phyloP scores from a whole-genome alignment of 371 early-diverging fungal genomes.

The Blakeslea trispora region DNA sequence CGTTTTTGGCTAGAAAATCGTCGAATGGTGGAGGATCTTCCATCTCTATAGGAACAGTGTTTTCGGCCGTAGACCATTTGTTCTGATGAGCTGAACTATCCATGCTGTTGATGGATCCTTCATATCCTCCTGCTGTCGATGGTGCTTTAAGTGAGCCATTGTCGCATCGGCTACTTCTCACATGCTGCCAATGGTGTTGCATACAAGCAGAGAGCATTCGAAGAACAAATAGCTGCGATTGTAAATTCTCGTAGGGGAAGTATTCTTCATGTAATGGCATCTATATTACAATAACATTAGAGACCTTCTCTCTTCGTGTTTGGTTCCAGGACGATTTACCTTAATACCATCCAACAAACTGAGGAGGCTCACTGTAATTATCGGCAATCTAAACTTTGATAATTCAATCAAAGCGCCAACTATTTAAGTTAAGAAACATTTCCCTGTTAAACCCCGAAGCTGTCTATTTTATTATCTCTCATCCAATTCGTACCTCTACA shows the following conservation, averaged over 20 bases:
- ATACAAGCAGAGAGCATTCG: conserved; percentile 73
- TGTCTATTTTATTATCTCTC: conserved; percentile 3
- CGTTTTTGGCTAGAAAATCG: conserved; percentile 66
- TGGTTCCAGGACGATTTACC: conserved; percentile 31
- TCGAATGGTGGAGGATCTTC: conserved; percentile 81
- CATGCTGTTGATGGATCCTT: conserved; percentile 25
- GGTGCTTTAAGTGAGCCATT: conserved; percentile 25
- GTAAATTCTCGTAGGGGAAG: conserved; percentile 62
- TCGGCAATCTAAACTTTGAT: conserved; percentile 63
- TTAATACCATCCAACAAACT: conserved; percentile 64
- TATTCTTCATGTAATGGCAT: conserved; percentile 53
- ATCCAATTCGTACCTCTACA: conserved; percentile 20
- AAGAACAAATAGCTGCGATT: conserved; percentile 75
- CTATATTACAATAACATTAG: conserved; percentile 1
- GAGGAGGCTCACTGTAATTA: conserved; percentile 55
- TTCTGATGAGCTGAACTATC: conserved; percentile 30
- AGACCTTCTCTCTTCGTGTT: neutral
- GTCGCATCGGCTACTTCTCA: conserved; percentile 42
- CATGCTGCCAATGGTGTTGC: conserved; percentile 72
- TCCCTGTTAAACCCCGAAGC: conserved; percentile 10
- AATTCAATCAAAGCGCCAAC: conserved; percentile 68
- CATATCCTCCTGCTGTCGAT: conserved; percentile 20
- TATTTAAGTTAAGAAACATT: conserved; percentile 8
- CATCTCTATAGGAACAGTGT: conserved; percentile 28
- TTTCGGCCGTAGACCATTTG: conserved; percentile 24